Conservation (phyloP, 2,329 filamentous ascomycete genomes). For the Aureobasidium sp. region DNA sequence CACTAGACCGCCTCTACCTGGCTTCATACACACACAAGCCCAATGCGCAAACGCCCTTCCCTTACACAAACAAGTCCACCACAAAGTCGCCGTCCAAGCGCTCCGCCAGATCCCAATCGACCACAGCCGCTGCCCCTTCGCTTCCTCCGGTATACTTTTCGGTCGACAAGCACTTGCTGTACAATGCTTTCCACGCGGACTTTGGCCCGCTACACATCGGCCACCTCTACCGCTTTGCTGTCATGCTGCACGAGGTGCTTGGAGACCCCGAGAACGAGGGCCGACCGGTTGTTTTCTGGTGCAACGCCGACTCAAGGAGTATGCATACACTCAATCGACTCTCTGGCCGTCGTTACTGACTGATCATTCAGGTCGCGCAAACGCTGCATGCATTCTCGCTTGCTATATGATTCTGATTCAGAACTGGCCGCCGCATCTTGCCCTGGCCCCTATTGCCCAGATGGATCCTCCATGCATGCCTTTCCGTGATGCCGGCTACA, state of each 20-base stretch:
- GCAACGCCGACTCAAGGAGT: constrained; percentile 84
- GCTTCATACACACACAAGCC: constrained; percentile 83
- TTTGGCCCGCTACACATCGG: constrained; percentile 97
- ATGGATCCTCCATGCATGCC: constrained; percentile 97
- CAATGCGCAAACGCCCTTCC: constrained; percentile 75
- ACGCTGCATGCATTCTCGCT: constrained; percentile 88
- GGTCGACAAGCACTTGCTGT: constrained; percentile 78
- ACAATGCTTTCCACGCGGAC: constrained; percentile 98
- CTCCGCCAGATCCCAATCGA: constrained; percentile 57
- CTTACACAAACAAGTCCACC: constrained; percentile 53
- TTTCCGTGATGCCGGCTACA: constrained; percentile 96
- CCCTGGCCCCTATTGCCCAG: constrained; percentile 90
- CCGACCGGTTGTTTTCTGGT: constrained; percentile 92
- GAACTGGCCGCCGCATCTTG: constrained; percentile 92
- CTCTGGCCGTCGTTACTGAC: constrained; percentile 21
- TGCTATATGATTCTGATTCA: constrained; percentile 99
- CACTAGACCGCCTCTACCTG: constrained; percentile 82
- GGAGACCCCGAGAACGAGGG: constrained; percentile 86
- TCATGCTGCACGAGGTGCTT: constrained; percentile 91
- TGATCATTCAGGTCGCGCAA: constrained; percentile 63
- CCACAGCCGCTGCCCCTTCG: constrained; percentile 40
- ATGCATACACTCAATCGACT: constrained; percentile 35
- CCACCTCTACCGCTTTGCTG: constrained; percentile 91
- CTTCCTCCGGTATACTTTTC: constrained; percentile 86
- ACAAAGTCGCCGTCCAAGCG: constrained; percentile 67